Conservation (phyloP, 2,329 filamentous ascomycete species). For the Fusarium praegraminearum region DNA sequence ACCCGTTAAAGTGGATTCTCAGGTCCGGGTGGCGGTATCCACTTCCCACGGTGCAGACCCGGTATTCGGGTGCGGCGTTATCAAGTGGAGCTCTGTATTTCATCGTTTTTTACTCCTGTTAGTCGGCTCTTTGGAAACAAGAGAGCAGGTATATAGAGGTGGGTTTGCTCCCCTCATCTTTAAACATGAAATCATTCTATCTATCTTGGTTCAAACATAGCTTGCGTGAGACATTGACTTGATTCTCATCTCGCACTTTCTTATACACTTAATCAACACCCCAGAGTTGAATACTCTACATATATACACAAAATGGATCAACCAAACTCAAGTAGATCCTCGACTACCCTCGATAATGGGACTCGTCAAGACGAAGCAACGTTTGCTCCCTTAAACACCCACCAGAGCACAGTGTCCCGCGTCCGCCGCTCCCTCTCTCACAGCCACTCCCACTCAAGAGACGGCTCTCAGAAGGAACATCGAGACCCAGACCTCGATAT, state of each 20-base stretch:
- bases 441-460: constrained; percentile 17
- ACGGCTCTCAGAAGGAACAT: constrained; percentile 50
- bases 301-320: constrained; percentile 24
- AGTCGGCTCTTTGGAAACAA: background rate
- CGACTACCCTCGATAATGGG: constrained; percentile 32
- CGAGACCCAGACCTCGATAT: constrained; percentile 59
- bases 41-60: constrained; percentile 34
- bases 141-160: constrained; percentile 38
- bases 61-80: constrained; percentile 33
- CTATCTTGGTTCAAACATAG: constrained; percentile 15
- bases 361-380: constrained; percentile 27
- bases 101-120: background rate
- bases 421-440: constrained; percentile 44
- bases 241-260: constrained; percentile 8
- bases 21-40: constrained; percentile 13
- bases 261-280: background rate
- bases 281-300: background rate
- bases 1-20: constrained; percentile 9
- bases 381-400: constrained; percentile 44
- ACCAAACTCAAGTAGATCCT: constrained; percentile 32
- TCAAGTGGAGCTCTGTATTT: background rate
- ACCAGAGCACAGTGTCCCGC: constrained; percentile 29
- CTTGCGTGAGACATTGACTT: constrained; percentile 28
- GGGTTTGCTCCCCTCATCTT: constrained; percentile 3
- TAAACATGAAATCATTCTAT: background rate